Conservation (phyloP, 192 early-diverging fungal genomes). For the Linnemannia hyalina region DNA sequence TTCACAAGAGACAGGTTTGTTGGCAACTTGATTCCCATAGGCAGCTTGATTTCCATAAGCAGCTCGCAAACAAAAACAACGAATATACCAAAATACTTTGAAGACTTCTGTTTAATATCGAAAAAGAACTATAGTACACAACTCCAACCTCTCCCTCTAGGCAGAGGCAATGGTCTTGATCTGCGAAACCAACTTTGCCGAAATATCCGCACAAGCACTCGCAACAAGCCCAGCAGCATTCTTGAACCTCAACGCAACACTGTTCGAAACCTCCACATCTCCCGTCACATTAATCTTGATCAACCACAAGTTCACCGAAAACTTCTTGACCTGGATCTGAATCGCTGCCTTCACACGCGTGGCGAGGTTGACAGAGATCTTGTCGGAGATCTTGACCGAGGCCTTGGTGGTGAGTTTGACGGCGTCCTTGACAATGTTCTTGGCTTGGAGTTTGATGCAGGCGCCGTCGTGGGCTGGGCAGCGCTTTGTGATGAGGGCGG, state of each 20-base stretch:
- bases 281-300: constrained; percentile 5
- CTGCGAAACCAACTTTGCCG: background rate
- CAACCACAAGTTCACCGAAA: constrained; percentile 12
- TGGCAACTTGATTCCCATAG: background rate
- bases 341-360: background rate
- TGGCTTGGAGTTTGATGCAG: background rate
- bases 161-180: constrained; percentile 10
- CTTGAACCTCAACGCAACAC: background rate
- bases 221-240: background rate
- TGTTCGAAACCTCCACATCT: background rate
- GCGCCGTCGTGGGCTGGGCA: background rate
- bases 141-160: background rate
- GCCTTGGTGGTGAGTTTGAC: background rate
- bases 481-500: background rate
- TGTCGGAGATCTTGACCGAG: background rate
- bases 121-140: background rate
- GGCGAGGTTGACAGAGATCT: background rate
- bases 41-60: background rate
- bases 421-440: constrained; percentile 5
- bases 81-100: background rate
- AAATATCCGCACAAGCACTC: background rate
- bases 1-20: background rate
- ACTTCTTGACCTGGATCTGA: constrained; percentile 4
- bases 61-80: background rate
- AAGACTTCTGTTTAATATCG: background rate